A percentile compares a stretch with the other conserved stretches of the same genome.
phyloP scores from a whole-genome alignment of 345 rosid species.

The Sisymbrium altissimum region DNA sequence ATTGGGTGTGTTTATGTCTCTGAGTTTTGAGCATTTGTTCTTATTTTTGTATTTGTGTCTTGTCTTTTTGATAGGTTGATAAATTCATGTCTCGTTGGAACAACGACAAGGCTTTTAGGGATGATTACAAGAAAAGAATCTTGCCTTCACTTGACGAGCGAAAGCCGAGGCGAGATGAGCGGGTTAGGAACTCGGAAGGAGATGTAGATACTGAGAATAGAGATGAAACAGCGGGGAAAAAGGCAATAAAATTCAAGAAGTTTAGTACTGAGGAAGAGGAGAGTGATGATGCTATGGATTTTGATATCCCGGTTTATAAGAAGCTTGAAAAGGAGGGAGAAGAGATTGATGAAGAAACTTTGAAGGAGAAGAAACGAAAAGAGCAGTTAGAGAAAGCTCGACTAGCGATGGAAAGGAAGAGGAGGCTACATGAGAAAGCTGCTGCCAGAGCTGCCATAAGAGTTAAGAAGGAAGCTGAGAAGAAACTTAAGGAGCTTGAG shows the following conservation, averaged over 20 bases:
- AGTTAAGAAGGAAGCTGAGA: constrained; percentile 88
- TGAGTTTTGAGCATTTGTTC: constrained; percentile 24
- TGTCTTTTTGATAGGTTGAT: constrained; percentile 49
- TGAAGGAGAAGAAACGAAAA: constrained; percentile 80
- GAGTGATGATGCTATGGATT: constrained; percentile 31
- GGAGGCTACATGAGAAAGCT: constrained; percentile 79
- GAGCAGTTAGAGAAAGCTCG: constrained; percentile 73
- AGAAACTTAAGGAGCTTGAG: constrained; percentile 78
- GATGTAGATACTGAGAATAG: constrained; percentile 42
- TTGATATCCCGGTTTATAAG: constrained; percentile 28
- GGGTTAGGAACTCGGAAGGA: constrained; percentile 57
- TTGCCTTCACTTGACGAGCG: constrained; percentile 57
- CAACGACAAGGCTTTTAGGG: constrained; percentile 58
- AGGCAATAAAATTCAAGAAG: constrained; percentile 33
- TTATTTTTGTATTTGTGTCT: not conserved
- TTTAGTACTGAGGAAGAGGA: constrained; percentile 36
- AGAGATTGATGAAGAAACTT: constrained; percentile 54
- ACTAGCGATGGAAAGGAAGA: constrained; percentile 90
- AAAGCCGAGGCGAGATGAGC: constrained; percentile 61
- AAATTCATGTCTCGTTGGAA: constrained; percentile 75
- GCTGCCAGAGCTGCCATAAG: constrained; percentile 74
- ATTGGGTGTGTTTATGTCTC: not conserved
- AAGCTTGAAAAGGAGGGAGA: constrained; percentile 36
- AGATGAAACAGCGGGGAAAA: constrained; percentile 35
- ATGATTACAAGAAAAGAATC: constrained; percentile 75